Evolutionary conservation across 768 basidiomycete genomes (phyloP), one percentile per base, ranked within the genome.

Genomic region (Russula virescens): DNA sequence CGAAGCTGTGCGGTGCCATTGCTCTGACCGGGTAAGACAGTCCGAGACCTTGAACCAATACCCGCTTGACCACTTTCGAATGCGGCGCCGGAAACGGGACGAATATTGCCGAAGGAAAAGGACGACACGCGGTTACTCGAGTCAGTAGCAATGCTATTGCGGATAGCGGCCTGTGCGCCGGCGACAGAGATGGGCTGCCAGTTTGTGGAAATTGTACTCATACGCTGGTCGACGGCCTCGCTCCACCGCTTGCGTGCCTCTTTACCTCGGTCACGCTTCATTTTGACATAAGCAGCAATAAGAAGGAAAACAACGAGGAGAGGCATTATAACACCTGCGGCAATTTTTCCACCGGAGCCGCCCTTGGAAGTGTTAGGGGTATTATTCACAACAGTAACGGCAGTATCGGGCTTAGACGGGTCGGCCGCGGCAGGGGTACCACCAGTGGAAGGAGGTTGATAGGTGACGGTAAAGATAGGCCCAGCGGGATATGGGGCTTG

Each of bases 121-220:
- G 81, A 67, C 1, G 76, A 75, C 0, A 79, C 77, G 52, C 75
- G 73, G 60, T 55, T 73, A 34, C 82, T 77, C 50, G 72, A 71
- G n/a, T 63, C 74, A 40, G 80, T 73, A 5, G 85, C 85, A 31
- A 89, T 84, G 47, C 83, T 85, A 67, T 79, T 80, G 62, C 89
- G 82, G 66, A 93, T 86, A 13, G 88, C 91, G 38, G 85, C 88
- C 23, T 78, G 77, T 0, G 89, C 91, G 52, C 88, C 90, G 5
- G 82, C 85, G 6, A 78, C 76, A 9, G 86, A 82, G 68, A 91
- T 84, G 48, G 80, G 79, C 71, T 86, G 87, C 90, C 90, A 92
- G 69, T 91, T 87, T 21, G 80, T 75, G 7, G 84, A 86, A 66
- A 91, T 89, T 53, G 86, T 88, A 2, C 84, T 87, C 90, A 93